These are phyloP conservation scores for Puccinia coronata DNA, from an alignment of 1,284 basidiomycete species.

Conservation along the genomic window DNA sequence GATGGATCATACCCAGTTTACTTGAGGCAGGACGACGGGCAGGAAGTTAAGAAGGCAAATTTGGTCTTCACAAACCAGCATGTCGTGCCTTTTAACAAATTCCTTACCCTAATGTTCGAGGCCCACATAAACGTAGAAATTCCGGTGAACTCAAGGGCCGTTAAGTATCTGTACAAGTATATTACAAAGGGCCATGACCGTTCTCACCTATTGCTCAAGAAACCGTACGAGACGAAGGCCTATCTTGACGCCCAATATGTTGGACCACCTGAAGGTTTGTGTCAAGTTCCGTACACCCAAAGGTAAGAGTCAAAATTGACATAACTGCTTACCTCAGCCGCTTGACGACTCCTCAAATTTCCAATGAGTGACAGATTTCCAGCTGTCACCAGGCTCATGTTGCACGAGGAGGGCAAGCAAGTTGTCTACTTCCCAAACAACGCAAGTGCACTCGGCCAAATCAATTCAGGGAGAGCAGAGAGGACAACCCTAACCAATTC, in stretches of 20 bases:
- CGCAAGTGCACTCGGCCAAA: not conserved
- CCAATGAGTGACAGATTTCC: constrained; percentile 54
- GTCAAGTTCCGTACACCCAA: not conserved
- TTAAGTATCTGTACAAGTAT: constrained; percentile 38
- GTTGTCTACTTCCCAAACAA: not conserved
- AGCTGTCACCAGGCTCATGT: not conserved
- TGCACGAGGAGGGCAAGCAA: constrained; percentile 9
- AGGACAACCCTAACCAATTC: constrained; percentile 1
- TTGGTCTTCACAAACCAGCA: no score
- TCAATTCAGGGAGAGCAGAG: no score
- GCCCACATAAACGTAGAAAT: no score
- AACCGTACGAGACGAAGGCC: not conserved
- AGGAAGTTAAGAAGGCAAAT: no score
- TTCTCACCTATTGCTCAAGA: not conserved
- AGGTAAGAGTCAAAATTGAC: not conserved
- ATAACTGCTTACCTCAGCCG: constrained; percentile 53
- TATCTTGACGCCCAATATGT: constrained; percentile 21
- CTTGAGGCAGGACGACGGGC: not conserved
- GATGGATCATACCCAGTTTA: not conserved
- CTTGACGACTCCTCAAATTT: constrained; percentile 60
- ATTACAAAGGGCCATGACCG: constrained; percentile 30
- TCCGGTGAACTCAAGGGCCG: no score
- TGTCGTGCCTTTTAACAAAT: not conserved
- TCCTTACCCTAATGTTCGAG: no score
- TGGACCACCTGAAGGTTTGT: constrained; percentile 15